Evolutionary conservation across 371 early-diverging fungal genomes (phyloP).

Genomic region (Spiromyces aspiralis): DNA sequence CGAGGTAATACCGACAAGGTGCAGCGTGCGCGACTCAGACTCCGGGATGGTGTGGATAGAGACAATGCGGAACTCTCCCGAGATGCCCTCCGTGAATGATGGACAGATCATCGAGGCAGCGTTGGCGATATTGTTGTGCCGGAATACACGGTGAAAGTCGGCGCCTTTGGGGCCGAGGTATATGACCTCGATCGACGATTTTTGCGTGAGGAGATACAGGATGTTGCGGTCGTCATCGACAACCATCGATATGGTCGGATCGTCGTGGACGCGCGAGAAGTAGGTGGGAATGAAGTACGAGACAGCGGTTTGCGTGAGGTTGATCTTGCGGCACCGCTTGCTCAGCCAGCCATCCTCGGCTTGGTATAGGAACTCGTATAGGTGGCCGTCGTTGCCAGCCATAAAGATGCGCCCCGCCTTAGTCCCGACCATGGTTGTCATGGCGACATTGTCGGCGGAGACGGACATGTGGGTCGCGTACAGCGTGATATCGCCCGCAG

Average conservation of each 20-base stretch:
- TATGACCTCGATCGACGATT: slow-evolving; percentile 50
- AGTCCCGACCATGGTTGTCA: slow-evolving; percentile 60
- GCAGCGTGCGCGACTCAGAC: slow-evolving; percentile 40
- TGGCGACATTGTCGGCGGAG: slow-evolving; percentile 54
- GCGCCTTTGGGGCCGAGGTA: slow-evolving; percentile 31
- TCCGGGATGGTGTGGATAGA: slow-evolving; percentile 46
- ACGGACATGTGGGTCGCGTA: slow-evolving; percentile 57
- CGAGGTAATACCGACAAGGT: slow-evolving; percentile 50
- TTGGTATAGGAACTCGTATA: slow-evolving; percentile 73
- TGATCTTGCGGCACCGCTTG: slow-evolving; percentile 51
- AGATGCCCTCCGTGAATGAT: slow-evolving; percentile 22
- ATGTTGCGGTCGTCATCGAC: slow-evolving; percentile 52
- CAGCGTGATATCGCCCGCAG: slow-evolving; percentile 29
- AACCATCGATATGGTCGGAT: slow-evolving; percentile 33
- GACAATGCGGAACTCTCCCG: slow-evolving; percentile 34
- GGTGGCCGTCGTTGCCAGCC: slow-evolving; percentile 57
- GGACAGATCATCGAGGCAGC: slow-evolving; percentile 34
- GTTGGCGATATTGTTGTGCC: slow-evolving; percentile 30
- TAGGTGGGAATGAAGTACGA: slow-evolving; percentile 43
- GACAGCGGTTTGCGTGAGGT: slow-evolving; percentile 32
- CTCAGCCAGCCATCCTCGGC: slow-evolving; percentile 72
- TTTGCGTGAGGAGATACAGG: slow-evolving; percentile 47
- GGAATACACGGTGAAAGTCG: slow-evolving; percentile 15
- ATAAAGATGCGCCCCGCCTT: slow-evolving; percentile 67
- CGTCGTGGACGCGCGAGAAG: slow-evolving; percentile 23